phyloP scores from a whole-genome alignment of 768 basidiomycete species.

The Mrakia frigida region DNA sequence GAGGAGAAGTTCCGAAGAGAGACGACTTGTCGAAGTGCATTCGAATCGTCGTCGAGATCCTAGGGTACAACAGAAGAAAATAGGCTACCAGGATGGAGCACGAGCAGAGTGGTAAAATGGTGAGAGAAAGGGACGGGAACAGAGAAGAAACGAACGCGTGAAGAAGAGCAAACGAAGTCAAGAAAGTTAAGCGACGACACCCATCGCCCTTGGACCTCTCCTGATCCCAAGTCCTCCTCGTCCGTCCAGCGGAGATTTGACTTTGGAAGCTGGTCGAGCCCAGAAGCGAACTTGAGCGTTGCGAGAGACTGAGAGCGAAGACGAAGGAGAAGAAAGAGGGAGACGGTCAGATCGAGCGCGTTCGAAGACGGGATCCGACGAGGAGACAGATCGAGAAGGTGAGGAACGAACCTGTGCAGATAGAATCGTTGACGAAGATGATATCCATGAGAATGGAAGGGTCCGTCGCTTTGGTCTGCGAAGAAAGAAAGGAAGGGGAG shows the following conservation, averaged over 20 bases:
- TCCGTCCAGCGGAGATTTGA: conserved; percentile 7
- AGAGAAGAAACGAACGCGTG: too few relatives aligned
- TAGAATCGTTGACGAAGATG: conserved; percentile 67
- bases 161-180: not conserved
- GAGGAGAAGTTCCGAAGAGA: not conserved
- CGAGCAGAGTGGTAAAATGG: not conserved
- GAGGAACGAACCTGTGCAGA: conserved; percentile 56
- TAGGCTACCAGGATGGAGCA: not conserved
- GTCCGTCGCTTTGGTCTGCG: conserved; percentile 73
- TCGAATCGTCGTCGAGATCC: too few relatives aligned
- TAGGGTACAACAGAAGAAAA: not conserved
- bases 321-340: not conserved
- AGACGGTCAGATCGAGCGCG: not conserved
- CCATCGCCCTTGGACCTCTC: not conserved
- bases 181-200: not conserved
- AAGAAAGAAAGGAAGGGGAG: conserved; percentile 8
- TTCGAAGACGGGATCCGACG: not conserved
- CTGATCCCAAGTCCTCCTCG: conserved; percentile 20
- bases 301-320: conserved; percentile 14
- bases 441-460: conserved; percentile 69
- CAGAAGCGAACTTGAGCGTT: conserved; percentile 20
- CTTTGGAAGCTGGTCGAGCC: conserved; percentile 18
- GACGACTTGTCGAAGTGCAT: not conserved
- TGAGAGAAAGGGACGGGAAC: not conserved
- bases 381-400: too few relatives aligned